These are phyloP conservation scores for Lolium multiflorum DNA, from an alignment of 176 grass and related monocot genomes.

Conservation along the genomic window DNA sequence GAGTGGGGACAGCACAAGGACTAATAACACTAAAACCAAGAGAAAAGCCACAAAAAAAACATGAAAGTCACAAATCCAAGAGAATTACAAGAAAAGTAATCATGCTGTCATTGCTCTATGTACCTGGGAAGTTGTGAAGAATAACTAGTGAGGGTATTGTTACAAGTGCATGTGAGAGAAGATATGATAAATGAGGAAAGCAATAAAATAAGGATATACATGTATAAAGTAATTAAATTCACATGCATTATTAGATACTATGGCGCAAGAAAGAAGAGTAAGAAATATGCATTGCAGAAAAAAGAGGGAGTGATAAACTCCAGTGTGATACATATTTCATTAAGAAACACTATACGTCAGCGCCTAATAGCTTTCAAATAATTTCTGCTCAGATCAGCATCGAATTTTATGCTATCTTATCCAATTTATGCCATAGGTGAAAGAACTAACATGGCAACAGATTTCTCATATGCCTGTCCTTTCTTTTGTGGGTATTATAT, in stretches of 20 bases:
- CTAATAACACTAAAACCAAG: neutral
- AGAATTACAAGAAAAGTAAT: neutral
- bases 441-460: neutral
- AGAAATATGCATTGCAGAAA: neutral
- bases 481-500: neutral
- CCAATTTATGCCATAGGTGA: slow-evolving; percentile 5
- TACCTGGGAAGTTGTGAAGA: neutral
- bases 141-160: neutral
- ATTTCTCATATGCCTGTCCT: neutral
- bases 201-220: neutral
- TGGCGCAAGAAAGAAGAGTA: slow-evolving; percentile 1
- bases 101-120: neutral
- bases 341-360: slow-evolving; percentile 12
- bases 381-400: slow-evolving; percentile 19
- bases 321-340: slow-evolving; percentile 3
- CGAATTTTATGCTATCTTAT: slow-evolving; percentile 15
- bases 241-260: slow-evolving; percentile 6
- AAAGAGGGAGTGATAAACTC: neutral
- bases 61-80: neutral
- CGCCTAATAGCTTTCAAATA: slow-evolving; percentile 12
- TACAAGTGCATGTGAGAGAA: slow-evolving; percentile 24
- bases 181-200: neutral
- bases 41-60: neutral
- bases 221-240: neutral
- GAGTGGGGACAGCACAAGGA: neutral